Evolutionary conservation across 2,329 filamentous ascomycete species (phyloP), one percentile per base, ranked within the genome.

Genomic region (Coccinonectria pachysandricola): DNA sequence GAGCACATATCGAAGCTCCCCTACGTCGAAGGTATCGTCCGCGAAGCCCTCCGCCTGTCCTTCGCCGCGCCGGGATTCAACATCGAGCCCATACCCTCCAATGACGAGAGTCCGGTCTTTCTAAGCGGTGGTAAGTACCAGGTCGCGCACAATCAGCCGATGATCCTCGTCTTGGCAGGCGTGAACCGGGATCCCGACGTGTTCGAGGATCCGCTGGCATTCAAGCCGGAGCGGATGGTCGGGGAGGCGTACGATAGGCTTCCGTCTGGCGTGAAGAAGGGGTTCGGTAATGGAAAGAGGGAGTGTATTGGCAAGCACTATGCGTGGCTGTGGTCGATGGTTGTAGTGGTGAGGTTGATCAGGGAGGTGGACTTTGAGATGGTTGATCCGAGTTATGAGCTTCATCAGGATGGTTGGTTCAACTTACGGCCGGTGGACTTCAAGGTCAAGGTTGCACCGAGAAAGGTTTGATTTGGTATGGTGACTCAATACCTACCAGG

Each of bases 51-150:
- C 6, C 65, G 71, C 0, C 59, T 75, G 3, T 62, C 62, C 0
- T 64, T 61, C 16, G 60, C 68, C 1, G 67, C 70, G 0, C 68
- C 69, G 1, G 60, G 64, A 0, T 68, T 73, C 53, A 68, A 68
- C 51, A 62, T 68, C 28, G 64, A 68, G 48, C 62, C 64, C 3
- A 44, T 52, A 19, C 49, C 55, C 2, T 46, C 49, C 5, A 46
- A 43, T 6, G 52, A 60, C 36, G 59, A 56, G 44, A 50, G 45
- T 0, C 64, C 71, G 0, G 46, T 71, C 11, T 53, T 64, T 4
- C 47, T 68, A 0, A 61, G 37, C 0, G 60, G 60, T 2, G 64
- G 64, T 21, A 64, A 62, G 37, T 68, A 68, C 43, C 50, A 63
- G 40, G 39, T 68, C 9, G 53, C 62, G 4, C 54, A 66, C 46